These are phyloP conservation scores for Populus hybrid DNA, from an alignment of 441 rosid species.

Conservation along the genomic window DNA sequence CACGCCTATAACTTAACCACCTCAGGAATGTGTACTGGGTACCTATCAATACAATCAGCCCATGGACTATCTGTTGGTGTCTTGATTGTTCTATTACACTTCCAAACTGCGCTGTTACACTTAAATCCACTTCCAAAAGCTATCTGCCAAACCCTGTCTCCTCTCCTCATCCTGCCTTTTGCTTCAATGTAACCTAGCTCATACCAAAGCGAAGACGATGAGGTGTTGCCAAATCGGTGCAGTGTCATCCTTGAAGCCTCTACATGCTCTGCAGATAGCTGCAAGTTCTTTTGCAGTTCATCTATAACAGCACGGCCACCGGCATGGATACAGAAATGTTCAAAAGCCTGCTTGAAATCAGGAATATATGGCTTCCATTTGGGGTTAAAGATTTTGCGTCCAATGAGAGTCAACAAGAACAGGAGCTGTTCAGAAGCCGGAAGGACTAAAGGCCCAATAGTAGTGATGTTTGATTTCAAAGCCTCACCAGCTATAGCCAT, in stretches of 20 bases:
- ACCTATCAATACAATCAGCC: conserved; percentile 73
- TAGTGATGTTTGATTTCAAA: conserved; percentile 83
- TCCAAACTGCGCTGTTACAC: conserved; percentile 97
- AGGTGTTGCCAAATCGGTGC: conserved; percentile 88
- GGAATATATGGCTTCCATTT: conserved; percentile 94
- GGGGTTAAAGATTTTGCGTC: conserved; percentile 75
- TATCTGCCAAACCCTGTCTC: conserved; percentile 88
- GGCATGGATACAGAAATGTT: conserved; percentile 95
- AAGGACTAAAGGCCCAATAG: conserved; percentile 83
- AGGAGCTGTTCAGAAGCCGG: conserved; percentile 91
- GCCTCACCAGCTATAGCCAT: conserved; percentile 98
- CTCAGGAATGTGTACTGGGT: conserved; percentile 92
- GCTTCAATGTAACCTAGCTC: conserved; percentile 77
- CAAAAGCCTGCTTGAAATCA: conserved; percentile 91
- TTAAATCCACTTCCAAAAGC: conserved; percentile 98
- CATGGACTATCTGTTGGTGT: conserved; percentile 65
- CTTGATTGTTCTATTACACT: conserved; percentile 68
- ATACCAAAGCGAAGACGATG: conserved; percentile 93
- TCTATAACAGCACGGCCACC: conserved; percentile 96
- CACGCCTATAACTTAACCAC: conserved; percentile 60
- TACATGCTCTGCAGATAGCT: conserved; percentile 75
- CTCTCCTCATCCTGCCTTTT: conserved; percentile 82
- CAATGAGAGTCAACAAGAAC: conserved; percentile 70
- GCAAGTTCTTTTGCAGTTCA: conserved; percentile 82
- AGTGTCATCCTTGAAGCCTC: conserved; percentile 94